Base-by-base conservation (phyloP, 1,139 yeast species). In the Suhomyces yuchorum region DNA sequence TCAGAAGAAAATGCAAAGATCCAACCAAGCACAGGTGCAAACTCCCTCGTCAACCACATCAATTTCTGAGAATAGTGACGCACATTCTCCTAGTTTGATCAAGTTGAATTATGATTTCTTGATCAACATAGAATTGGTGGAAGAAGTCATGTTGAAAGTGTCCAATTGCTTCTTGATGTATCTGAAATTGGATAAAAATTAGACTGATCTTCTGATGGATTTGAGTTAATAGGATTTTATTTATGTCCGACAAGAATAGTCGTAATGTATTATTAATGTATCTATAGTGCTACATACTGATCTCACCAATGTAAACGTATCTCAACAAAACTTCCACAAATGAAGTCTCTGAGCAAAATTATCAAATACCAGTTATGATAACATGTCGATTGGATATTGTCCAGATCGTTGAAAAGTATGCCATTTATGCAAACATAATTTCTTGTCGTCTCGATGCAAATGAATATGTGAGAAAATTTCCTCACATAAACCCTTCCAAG, bases 401-500 rank as follows among this genome's bases (percentile, higher is more conserved):
- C 33, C 18, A 15, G 34, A 7, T 8, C 18, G 7, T 30, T 8
- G 34, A 30, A 30, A 6, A 30, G 34, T 12, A 30, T 30, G 34
- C 6, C 12, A 30, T 28, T 28, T 28, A 14, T 28, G 32, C 15
- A 11, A 28, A 28, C 32, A 28, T 28, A 28, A 11, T 28, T n/a
- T 12, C 32, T 23, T 12, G 15, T 28, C 15, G 32, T 28, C 15
- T 11, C 17, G 18, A 30, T 30, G 34, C 34, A 30, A 22, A 23
- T 37, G 18, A 5, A 8, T 14, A 12, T 24, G 18, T 8, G 1
- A 22, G 39, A 20, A 20, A 11, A 20, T 8, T 8, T 18, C 15
- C 26, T 20, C 24, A 52, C 62, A 72, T 60, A 55, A 74, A 92
- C 2, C 97, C 97, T 63, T 92, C 97, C 46, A 92, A 72, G 1